phyloP scores from a whole-genome alignment of 176 grass and related monocot genomes.

The Secale cereale region DNA sequence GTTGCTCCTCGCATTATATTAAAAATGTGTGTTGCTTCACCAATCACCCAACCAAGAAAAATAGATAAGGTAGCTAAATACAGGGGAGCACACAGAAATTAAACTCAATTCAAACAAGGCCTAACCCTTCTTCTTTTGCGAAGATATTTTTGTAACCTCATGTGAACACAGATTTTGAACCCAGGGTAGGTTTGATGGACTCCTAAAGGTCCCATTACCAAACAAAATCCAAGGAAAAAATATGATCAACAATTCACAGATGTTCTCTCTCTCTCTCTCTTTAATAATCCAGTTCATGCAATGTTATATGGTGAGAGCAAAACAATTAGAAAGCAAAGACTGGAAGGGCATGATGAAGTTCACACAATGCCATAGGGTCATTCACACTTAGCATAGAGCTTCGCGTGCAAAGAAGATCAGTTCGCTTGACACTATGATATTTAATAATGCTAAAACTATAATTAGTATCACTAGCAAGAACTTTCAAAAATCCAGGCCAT shows the following conservation, averaged over 20 bases:
- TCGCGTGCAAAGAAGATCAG: neutral
- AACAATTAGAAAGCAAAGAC: neutral
- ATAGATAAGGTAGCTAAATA: neutral
- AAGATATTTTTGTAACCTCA: no score
- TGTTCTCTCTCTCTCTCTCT: neutral
- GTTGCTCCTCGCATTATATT: neutral
- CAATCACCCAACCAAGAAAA: neutral
- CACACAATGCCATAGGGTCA: neutral
- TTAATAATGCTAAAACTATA: neutral
- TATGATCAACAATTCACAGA: neutral
- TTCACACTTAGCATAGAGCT: neutral
- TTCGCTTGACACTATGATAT: neutral
- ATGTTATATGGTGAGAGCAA: neutral
- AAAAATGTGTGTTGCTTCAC: conserved; percentile 7
- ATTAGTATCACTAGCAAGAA: neutral
- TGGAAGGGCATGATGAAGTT: neutral
- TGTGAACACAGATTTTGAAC: no score
- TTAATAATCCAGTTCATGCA: neutral
- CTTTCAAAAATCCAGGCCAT: neutral
- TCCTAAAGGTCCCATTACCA: no score
- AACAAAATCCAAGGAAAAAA: no score
- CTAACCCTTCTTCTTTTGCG: no score
- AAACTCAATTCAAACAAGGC: no score
- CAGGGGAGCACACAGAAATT: no score
- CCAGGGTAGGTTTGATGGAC: no score